Conservation (phyloP, 257 asterid genomes). For the Nicotiana tabacum region DNA sequence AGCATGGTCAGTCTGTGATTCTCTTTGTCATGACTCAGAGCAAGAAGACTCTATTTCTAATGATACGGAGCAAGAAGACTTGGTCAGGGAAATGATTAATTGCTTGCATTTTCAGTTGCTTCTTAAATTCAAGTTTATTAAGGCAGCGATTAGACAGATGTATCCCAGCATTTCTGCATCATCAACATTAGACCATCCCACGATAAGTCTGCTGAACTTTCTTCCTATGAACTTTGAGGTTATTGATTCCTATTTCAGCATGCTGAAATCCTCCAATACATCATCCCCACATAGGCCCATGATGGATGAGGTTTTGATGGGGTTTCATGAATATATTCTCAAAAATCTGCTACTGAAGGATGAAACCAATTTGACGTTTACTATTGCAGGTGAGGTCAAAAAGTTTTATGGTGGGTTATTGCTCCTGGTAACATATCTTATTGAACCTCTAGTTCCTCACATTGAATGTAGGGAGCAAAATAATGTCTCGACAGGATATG, state of each 20-base stretch:
- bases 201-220: neutral
- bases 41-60: neutral
- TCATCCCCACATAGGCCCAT: neutral
- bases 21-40: neutral
- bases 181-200: neutral
- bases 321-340: conserved; percentile 3
- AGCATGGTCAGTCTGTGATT: conserved; percentile 5
- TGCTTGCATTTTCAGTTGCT: conserved; percentile 3
- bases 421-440: neutral
- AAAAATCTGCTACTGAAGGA: neutral
- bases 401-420: neutral
- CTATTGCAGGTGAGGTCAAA: neutral
- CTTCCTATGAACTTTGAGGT: conserved; percentile 1
- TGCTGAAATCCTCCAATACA: neutral
- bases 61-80: neutral
- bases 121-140: neutral
- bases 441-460: neutral
- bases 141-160: neutral
- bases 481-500: neutral
- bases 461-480: neutral
- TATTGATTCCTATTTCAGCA: neutral
- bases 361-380: neutral
- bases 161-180: conserved; percentile 6
- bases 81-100: neutral
- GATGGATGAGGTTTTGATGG: neutral